phyloP scores from a whole-genome alignment of 2,329 filamentous ascomycete genomes.

The Arthrobotrys pseudoclavata region DNA sequence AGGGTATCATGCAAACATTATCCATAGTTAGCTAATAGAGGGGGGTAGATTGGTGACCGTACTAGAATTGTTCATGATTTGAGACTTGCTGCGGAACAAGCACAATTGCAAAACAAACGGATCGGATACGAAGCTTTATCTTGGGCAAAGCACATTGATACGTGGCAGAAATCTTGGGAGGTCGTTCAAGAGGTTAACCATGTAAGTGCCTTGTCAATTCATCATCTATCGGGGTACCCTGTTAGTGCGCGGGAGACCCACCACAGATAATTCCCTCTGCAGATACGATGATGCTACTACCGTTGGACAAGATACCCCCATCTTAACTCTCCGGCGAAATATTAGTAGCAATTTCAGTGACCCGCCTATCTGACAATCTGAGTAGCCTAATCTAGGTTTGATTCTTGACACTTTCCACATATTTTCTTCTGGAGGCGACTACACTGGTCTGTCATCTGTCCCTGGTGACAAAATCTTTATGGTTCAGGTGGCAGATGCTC shows the following conservation, averaged over 20 bases:
- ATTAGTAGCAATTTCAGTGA: conserved; percentile 51
- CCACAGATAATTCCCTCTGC: conserved; percentile 59
- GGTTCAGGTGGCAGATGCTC: conserved; percentile 61
- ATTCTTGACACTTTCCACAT: conserved; percentile 62
- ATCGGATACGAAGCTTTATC: conserved; percentile 62
- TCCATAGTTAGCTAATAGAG: conserved; percentile 49
- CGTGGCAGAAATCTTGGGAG: conserved; percentile 61
- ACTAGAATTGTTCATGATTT: conserved; percentile 61
- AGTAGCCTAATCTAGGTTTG: conserved; percentile 61
- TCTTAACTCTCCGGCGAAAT: conserved; percentile 42
- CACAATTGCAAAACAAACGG: conserved; percentile 60
- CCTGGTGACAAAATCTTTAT: conserved; percentile 62
- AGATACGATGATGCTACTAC: conserved; percentile 41
- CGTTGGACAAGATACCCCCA: conserved; percentile 21
- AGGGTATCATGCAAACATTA: conserved; percentile 6
- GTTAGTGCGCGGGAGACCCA: conserved; percentile 51
- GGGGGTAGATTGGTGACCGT: conserved; percentile 59
- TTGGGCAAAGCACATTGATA: conserved; percentile 61
- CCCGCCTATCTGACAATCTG: conserved; percentile 48
- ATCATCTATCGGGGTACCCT: conserved; percentile 51
- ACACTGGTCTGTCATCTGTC: conserved; percentile 58
- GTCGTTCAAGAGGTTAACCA: conserved; percentile 61
- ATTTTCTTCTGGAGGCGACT: conserved; percentile 61
- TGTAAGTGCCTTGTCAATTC: conserved; percentile 55
- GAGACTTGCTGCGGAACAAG: conserved; percentile 60